Base-by-base conservation (phyloP, 2,329 filamentous ascomycete genomes). In the Penicillium brasilianum region DNA sequence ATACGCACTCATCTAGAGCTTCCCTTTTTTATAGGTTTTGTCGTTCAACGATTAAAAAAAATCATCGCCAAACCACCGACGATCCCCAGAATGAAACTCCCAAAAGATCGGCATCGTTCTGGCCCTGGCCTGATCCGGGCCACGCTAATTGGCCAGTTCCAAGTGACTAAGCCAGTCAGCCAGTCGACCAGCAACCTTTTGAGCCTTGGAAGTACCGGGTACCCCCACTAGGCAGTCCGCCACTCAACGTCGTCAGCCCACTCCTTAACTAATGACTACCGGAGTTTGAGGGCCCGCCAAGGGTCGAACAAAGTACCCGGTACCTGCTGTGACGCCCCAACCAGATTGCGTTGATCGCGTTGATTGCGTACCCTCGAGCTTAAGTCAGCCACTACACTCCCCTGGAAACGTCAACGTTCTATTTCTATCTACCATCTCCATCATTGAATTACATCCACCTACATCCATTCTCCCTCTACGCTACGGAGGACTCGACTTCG, bases 351-450 rank as follows among this genome's bases (percentile, higher is more conserved):
- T n/a, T 7, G 43, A 14, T 25, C 11, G 22, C 22, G 43, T 46
- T 22, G 43, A 46, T 46, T 46, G 43, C 43, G 43, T 46, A 48
- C 63, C 48, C 57, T 34, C 59, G 54, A 62, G 49, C 64, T 66
- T 68, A 63, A 65, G 66, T 68, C 66, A 68, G 66, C 66, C 66
- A 64, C 50, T 10, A 11, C 25, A 28, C 58, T 64, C 62, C 61
- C 64, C 66, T 68, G 64, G 56, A 62, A 68, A 65, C 64, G 66
- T 66, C 64, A 65, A 62, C 58, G 51, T 63, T 68, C 59, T 58
- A 58, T 54, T 60, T 59, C 58, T 60, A 59, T 55, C 59, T 54
- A 48, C 58, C 58, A 25, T 54, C 37, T 18, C 36, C 37, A 46
- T 46, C 43, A 28, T 46, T 43, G 8, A 14, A 14, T 30, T 7